Evolutionary conservation across 345 rosid genomes (phyloP).

Genomic region (Gossypium longicalyx): DNA sequence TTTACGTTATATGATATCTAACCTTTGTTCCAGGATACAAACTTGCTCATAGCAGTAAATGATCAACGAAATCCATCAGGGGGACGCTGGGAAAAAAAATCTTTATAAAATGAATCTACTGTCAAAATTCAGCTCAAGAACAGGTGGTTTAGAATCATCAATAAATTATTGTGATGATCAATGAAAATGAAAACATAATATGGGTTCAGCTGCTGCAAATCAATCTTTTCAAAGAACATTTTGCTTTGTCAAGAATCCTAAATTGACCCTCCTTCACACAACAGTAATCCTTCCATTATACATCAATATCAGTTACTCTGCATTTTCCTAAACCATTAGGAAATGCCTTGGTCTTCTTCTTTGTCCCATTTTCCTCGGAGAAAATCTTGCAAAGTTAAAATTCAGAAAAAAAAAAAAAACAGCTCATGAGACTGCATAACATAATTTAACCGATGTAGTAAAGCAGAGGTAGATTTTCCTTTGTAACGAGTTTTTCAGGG

Average conservation of each 20-base stretch:
- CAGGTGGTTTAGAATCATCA: constrained; percentile 1
- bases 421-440: background rate
- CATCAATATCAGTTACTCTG: background rate
- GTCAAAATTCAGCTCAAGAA: constrained; percentile 1
- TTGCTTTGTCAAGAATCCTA: background rate
- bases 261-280: background rate
- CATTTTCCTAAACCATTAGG: background rate
- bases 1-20: background rate
- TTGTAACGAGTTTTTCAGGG: background rate
- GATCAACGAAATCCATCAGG: background rate
- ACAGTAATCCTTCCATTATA: background rate
- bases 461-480: background rate
- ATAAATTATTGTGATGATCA: background rate
- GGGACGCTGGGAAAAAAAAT: background rate
- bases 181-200: constrained; percentile 6
- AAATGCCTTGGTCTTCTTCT: background rate
- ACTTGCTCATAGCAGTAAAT: background rate
- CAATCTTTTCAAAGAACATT: background rate
- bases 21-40: background rate
- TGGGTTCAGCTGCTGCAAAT: background rate
- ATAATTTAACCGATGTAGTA: background rate
- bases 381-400: background rate
- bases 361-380: background rate
- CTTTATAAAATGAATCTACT: background rate
- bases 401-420: background rate